Conservation (phyloP, 768 basidiomycete genomes). For the Xerocomellus dryophilus region DNA sequence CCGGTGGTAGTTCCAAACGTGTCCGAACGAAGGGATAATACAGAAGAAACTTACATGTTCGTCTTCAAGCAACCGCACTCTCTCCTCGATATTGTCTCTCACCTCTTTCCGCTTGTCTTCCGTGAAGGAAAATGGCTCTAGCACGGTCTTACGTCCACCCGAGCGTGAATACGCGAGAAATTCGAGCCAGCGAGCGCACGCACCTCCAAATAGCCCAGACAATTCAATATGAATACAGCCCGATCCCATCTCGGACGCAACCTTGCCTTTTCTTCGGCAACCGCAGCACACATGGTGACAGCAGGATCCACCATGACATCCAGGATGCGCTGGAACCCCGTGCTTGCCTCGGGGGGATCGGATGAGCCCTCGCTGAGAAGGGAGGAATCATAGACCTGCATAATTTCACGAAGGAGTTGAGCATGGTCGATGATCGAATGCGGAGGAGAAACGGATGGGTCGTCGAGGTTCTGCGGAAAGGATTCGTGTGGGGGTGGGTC, state of each 20-base stretch:
- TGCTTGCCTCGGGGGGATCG: slow-evolving; percentile 7
- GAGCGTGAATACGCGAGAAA: neutral
- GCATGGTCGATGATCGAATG: slow-evolving; percentile 76
- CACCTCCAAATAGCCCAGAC: slow-evolving; percentile 78
- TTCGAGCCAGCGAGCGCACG: slow-evolving; percentile 16
- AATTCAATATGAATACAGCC: slow-evolving; percentile 83
- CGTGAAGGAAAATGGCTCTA: slow-evolving; percentile 71
- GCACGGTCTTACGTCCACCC: slow-evolving; percentile 45
- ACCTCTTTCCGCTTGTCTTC: slow-evolving; percentile 55
- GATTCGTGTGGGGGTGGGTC: neutral
- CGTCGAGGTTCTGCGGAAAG: slow-evolving; percentile 55
- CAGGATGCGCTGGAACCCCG: slow-evolving; percentile 47
- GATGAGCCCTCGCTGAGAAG: slow-evolving; percentile 54
- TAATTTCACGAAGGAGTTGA: slow-evolving; percentile 83
- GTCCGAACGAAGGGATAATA: neutral
- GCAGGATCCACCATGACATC: slow-evolving; percentile 85
- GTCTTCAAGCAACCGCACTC: slow-evolving; percentile 63
- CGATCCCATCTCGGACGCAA: slow-evolving; percentile 69
- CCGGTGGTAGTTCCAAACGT: too few species aligned
- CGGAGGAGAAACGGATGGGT: slow-evolving; percentile 70
- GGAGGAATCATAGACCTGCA: slow-evolving; percentile 85
- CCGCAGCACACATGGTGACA: slow-evolving; percentile 66
- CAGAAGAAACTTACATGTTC: slow-evolving; percentile 67
- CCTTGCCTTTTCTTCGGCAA: slow-evolving; percentile 62
- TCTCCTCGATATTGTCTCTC: slow-evolving; percentile 55